Evolutionary conservation across 305 asterid species (phyloP), one percentile per base, ranked within the genome.

Genomic region (Coffea humblotiana): DNA sequence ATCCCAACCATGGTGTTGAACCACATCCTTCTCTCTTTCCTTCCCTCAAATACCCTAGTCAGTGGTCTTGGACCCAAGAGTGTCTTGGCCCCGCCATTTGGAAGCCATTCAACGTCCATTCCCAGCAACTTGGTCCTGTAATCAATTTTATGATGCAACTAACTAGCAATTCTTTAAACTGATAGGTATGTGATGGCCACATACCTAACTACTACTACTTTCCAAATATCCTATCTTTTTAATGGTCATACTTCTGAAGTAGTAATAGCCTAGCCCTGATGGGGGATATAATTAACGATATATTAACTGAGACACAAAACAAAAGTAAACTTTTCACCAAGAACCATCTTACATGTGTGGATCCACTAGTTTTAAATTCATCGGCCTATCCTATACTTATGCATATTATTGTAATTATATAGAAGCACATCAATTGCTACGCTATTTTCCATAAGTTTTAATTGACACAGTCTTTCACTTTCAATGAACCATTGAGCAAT

Each of bases 1-100:
- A 92, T 88, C 8, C 97, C 97, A 1, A 93, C 98, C 75, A 93
- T 0, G 1, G 96, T 93, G 82, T 93, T 93, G 89, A 90, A 93
- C 98, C 97, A 93, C 97, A 93, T 93, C 54, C 87, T 83, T 83
- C 96, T 84, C 68, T 91, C 95, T 71, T 92, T 93, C 76, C 98
- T 85, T 48, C 96, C 96, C 2, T 91, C 94, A 61, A 93, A 90
- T 32, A 92, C 96, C 86, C 83, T 88, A 1, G 97, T 93, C 81
- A 90, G 79, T n/a, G 49, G 1, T 79, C 97, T 83, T 16, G 97
- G 98, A 13, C 96, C 90, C 47, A 93, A 29, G 72, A 84, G 84
- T n/a, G 94, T 82, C 82, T 85, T 93, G 47, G 90, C 86, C 51
- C 91, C 91, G 2, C 93, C 95, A 58, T 93, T 80, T 1, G 93